Evolutionary conservation across 2,329 filamentous ascomycete species (phyloP).

Genomic region (Trichophyton equinum): DNA sequence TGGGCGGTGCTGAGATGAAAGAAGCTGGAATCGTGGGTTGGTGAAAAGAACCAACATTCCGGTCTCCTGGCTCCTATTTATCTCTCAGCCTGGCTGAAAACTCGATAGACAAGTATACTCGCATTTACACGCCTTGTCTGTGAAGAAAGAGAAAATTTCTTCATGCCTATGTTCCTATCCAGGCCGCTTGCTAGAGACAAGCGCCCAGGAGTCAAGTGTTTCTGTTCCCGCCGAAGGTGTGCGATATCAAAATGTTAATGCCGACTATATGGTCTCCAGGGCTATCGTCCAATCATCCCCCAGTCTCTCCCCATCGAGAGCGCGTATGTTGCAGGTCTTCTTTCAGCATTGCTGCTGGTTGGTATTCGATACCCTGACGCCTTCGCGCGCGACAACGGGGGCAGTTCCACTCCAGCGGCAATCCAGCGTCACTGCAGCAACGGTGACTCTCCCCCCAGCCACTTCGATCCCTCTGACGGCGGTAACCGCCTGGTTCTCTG

Average conservation of each 20-base stretch:
- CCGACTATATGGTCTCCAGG: background rate
- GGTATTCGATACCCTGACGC: background rate
- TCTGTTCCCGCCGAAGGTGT: background rate
- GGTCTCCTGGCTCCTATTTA: background rate
- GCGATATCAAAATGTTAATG: background rate
- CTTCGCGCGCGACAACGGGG: background rate
- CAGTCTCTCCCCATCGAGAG: background rate
- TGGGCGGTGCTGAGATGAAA: background rate
- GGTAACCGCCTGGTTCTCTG: background rate
- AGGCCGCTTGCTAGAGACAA: background rate
- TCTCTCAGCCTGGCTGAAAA: background rate
- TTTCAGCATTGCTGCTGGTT: background rate
- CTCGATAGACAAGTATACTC: background rate
- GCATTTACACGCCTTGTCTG: background rate
- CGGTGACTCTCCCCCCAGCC: background rate
- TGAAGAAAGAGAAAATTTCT: background rate
- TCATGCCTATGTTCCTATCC: background rate
- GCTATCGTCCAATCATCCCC: background rate
- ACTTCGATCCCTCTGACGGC: background rate
- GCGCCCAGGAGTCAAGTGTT: background rate
- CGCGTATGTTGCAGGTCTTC: background rate
- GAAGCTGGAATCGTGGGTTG: background rate
- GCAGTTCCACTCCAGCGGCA: background rate
- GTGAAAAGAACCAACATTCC: background rate
- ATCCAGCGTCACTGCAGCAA: conserved; percentile 4